Conservation (phyloP, 2,329 filamentous ascomycete species). For the Sporothrix brunneoviolacea region DNA sequence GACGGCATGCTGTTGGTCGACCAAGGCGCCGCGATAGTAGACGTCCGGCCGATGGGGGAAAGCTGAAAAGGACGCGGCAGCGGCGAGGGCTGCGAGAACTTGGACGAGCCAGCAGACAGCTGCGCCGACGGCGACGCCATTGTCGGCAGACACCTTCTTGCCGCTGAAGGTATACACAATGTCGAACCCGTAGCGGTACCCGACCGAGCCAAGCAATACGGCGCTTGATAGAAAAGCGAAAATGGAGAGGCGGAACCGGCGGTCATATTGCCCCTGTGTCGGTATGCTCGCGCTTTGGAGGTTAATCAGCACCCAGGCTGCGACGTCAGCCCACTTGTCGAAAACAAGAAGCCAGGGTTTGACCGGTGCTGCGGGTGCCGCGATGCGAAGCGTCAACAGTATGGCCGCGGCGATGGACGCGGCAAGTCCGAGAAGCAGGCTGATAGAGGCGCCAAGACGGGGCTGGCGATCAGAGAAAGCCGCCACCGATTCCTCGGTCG, state of each 20-base stretch:
- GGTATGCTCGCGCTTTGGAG: conserved; percentile 26
- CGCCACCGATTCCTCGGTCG: conserved; percentile 27
- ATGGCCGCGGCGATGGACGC: conserved; percentile 21
- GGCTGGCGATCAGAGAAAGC: conserved; percentile 25
- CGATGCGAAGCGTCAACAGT: conserved; percentile 9
- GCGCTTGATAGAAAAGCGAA: conserved; percentile 23
- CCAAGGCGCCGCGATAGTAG: conserved; percentile 24
- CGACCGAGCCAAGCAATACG: conserved; percentile 20
- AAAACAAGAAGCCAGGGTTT: conserved; percentile 2
- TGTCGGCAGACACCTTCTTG: not conserved
- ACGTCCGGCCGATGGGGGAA: conserved; percentile 30
- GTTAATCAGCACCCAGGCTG: conserved; percentile 22
- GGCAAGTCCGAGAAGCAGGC: conserved; percentile 22
- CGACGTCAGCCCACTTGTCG: conserved; percentile 20
- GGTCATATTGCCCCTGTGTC: conserved; percentile 22
- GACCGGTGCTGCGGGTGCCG: not conserved
- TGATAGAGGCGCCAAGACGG: conserved; percentile 22
- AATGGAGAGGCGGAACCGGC: conserved; percentile 23
- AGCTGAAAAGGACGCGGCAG: conserved; percentile 23
- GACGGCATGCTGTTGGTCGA: conserved; percentile 30
- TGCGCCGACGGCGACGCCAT: conserved; percentile 10
- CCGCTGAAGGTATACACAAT: conserved; percentile 19
- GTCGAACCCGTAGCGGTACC: conserved; percentile 23
- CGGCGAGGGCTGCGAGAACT: conserved; percentile 19
- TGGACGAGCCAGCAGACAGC: conserved; percentile 25